Evolutionary conservation across 1,139 yeast species (phyloP).

Genomic region (Saccharomyces pastorianus): DNA sequence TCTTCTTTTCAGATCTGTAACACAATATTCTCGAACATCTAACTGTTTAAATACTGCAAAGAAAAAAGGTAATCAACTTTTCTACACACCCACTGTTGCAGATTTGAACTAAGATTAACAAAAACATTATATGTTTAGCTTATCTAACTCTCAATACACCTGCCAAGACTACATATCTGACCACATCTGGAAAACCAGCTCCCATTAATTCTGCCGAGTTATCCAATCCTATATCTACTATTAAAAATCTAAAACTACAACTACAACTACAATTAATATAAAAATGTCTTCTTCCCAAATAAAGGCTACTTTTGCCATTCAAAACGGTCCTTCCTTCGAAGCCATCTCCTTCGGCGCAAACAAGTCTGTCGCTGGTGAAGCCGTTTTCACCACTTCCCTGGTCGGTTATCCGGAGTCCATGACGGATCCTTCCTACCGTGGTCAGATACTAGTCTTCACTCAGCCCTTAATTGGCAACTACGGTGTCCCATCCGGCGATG

Average conservation of each 20-base stretch:
- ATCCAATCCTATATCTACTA: not conserved
- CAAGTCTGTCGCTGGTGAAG: constrained; percentile 87
- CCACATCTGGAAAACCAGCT: constrained; percentile 45
- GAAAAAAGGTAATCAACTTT: not conserved
- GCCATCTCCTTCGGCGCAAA: constrained; percentile 95
- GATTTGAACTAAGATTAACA: not conserved
- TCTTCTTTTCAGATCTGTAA: not conserved
- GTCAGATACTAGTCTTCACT: constrained; percentile 92
- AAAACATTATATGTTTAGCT: constrained; percentile 22
- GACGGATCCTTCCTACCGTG: constrained; percentile 96
- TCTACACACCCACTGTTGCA: not conserved
- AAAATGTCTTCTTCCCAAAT: constrained; percentile 5
- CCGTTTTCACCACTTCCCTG: constrained; percentile 92
- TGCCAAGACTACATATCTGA: constrained; percentile 41
- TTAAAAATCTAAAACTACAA: not conserved
- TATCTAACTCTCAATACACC: constrained; percentile 29
- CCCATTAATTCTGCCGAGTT: constrained; percentile 14
- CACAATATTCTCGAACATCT: not conserved
- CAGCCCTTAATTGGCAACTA: constrained; percentile 96
- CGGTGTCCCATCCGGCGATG: constrained; percentile 86
- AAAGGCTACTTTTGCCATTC: constrained; percentile 82
- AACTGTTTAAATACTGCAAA: not conserved
- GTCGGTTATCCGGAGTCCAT: constrained; percentile 98
- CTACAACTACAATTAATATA: too few species aligned
- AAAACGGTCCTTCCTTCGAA: constrained; percentile 87